Evolutionary conservation across 805 yeast species (phyloP), one percentile per base, ranked within the genome.

Genomic region (Metschnikowia lochheadii): DNA sequence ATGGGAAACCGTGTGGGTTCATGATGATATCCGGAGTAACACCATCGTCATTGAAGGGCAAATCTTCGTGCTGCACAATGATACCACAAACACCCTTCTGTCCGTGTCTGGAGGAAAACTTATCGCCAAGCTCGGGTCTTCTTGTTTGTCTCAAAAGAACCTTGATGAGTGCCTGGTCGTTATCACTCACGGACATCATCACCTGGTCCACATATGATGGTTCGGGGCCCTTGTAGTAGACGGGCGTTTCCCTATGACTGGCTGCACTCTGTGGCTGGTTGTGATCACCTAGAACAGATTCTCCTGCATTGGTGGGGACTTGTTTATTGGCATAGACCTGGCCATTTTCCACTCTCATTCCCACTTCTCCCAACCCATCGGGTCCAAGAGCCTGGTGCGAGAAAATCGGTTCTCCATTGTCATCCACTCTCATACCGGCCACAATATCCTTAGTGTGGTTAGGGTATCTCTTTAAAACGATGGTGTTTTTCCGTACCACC

Each of bases 1-100:
- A 92, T 55, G 99, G 99, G 85, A 92, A 94, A 75, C 97, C 99
- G 68, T 92, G 99, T 1, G 99, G 99, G 65, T 92, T 92, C 97
- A 92, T 92, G 63, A 92, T 92, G 57, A 92, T 91, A 72, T 92
- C 99, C 0, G 99, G 99, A 3, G 82, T 76, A 23, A 94, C 80
- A 65, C 99, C 99, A 51, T 84, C 80, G 60, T 94, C 98, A 64
- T 84, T 89, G 70, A 92, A 92, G 13, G 99, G 99, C 78, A 92
- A 78, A 63, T 92, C 99, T 60, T 92, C 98, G 66, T 92, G 98
- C 59, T 89, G 90, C 5, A 92, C 97, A 67, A 92, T 94, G 59
- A 94, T 89, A 72, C 99, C 98, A 76, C 98, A 92, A 31, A 94
- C 98, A 82, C 99, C 99, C 76, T 92, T 92, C 68, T 92, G 99